A percentile compares a stretch with the other conserved stretches of the same genome.
Evolutionary conservation across 2,329 filamentous ascomycete species (phyloP).

Genomic region (Onygenales sp.): DNA sequence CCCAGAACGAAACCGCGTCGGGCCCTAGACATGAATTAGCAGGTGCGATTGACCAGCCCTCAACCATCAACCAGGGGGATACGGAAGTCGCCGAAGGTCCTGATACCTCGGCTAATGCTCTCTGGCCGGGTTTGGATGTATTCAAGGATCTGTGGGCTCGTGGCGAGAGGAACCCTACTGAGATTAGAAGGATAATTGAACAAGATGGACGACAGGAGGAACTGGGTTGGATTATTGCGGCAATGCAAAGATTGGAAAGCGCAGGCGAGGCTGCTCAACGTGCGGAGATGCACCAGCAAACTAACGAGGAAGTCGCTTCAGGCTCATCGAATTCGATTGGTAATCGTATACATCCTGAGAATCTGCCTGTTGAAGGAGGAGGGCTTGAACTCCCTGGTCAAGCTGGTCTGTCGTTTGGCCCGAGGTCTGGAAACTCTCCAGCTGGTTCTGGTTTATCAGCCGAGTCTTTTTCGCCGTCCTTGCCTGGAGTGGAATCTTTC

Average conservation of each 20-base stretch:
- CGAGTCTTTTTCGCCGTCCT: neutral
- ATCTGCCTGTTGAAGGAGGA: neutral
- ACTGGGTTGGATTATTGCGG: conserved; percentile 50
- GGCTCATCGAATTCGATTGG: neutral
- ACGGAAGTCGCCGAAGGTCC: neutral
- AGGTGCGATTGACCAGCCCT: neutral
- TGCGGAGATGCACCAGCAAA: neutral
- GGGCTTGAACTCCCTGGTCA: neutral
- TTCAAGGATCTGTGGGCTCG: conserved; percentile 48
- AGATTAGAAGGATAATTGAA: conserved; percentile 52
- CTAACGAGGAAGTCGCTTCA: neutral
- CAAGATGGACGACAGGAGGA: conserved; percentile 51
- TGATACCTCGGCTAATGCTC: neutral
- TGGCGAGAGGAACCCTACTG: conserved; percentile 50
- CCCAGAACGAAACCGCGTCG: neutral
- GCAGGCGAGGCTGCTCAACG: neutral
- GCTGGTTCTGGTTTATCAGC: neutral
- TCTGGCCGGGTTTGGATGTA: conserved; percentile 29
- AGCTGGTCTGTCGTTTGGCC: neutral
- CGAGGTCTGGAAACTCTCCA: neutral
- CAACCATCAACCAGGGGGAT: neutral
- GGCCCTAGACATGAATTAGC: neutral
- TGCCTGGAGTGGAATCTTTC: neutral
- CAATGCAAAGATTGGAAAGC: conserved; percentile 33
- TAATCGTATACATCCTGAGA: neutral